These are phyloP conservation scores for Themeda triandra DNA, from an alignment of 176 grass and related monocot species.

Conservation along the genomic window DNA sequence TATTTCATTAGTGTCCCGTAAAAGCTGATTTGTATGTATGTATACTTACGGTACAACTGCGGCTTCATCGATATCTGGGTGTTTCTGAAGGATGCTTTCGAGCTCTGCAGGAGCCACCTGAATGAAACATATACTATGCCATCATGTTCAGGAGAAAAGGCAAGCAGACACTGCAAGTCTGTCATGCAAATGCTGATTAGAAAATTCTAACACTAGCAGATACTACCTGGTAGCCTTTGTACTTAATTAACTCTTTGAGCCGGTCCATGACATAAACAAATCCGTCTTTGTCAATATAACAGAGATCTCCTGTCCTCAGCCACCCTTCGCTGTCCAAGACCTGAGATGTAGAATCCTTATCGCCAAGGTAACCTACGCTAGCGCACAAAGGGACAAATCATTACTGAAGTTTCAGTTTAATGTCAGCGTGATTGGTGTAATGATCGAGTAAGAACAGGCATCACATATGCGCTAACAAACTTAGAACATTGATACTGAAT, in stretches of 20 bases:
- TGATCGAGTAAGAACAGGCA: background rate
- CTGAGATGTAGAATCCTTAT: constrained; percentile 37
- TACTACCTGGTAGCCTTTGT: constrained; percentile 70
- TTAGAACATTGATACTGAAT: background rate
- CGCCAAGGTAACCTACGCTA: constrained; percentile 43
- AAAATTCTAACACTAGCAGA: background rate
- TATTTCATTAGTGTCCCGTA: too few relatives aligned
- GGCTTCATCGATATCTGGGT: constrained; percentile 45
- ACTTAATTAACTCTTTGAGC: constrained; percentile 60
- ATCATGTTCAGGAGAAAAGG: background rate
- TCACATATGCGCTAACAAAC: background rate
- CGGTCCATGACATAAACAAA: constrained; percentile 43
- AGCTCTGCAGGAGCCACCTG: constrained; percentile 50
- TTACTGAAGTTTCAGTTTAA: background rate
- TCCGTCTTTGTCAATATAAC: constrained; percentile 44
- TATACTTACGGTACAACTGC: constrained; percentile 46
- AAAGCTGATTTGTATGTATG: too few relatives aligned
- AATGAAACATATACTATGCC: background rate
- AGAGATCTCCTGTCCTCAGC: constrained; percentile 56
- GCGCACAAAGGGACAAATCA: background rate
- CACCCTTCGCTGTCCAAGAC: constrained; percentile 48
- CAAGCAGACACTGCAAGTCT: background rate
- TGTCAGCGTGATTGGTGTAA: background rate
- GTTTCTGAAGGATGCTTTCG: constrained; percentile 46
- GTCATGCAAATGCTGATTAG: background rate